phyloP scores from a whole-genome alignment of 306 rosid species.

The Amphicarpaea edgeworthii region DNA sequence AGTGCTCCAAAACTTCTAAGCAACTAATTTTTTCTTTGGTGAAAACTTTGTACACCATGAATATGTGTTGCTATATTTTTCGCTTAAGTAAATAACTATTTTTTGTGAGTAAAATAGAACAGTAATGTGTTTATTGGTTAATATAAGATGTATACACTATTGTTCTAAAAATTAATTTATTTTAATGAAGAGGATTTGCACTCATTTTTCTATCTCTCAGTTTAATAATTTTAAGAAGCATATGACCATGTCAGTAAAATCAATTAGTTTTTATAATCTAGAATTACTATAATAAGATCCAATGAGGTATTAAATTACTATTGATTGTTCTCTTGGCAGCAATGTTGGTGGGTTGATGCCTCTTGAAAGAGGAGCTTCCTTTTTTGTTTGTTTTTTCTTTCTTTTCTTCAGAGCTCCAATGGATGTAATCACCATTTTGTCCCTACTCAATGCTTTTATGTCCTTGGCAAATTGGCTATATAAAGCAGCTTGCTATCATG shows the following conservation, averaged over 20 bases:
- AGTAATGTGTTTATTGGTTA: no score
- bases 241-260: slow-evolving; percentile 58
- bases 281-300: slow-evolving; percentile 54
- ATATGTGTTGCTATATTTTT: slow-evolving; percentile 6
- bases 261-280: slow-evolving; percentile 46
- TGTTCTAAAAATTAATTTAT: no score
- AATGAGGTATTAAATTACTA: slow-evolving; percentile 45
- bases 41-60: not conserved
- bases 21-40: not conserved
- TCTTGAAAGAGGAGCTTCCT: slow-evolving; percentile 41
- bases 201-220: not conserved
- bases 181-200: no score
- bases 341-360: slow-evolving; percentile 44
- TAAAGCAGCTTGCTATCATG: slow-evolving; percentile 7
- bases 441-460: slow-evolving; percentile 31
- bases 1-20: not conserved
- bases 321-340: slow-evolving; percentile 48
- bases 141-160: no score
- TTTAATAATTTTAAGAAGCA: slow-evolving; percentile 59
- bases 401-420: slow-evolving; percentile 4
- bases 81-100: not conserved
- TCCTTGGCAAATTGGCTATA: slow-evolving; percentile 8
- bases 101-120: no score
- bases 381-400: slow-evolving; percentile 11
- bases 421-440: slow-evolving; percentile 42